phyloP scores from a whole-genome alignment of 2,329 filamentous ascomycete genomes.

The Botrytis pseudocinerea region DNA sequence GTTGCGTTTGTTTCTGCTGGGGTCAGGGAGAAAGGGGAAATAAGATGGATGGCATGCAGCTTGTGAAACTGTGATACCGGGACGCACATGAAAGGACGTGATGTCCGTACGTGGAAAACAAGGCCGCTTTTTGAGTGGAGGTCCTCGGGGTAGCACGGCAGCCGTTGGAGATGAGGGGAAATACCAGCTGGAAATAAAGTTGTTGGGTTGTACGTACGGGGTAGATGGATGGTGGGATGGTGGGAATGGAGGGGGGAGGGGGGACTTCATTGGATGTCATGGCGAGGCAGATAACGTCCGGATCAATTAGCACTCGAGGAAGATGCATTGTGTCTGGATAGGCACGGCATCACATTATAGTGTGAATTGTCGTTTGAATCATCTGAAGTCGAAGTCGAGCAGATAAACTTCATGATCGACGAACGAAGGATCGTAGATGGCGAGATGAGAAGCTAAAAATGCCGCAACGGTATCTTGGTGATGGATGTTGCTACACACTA shows the following conservation, averaged over 20 bases:
- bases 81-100: slow-evolving; percentile 10
- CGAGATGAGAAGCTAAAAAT: background rate
- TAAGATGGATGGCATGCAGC: slow-evolving; percentile 13
- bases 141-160: slow-evolving; percentile 18
- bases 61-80: slow-evolving; percentile 21
- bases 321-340: background rate
- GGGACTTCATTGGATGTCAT: slow-evolving; percentile 2
- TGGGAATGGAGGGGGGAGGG: background rate
- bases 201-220: slow-evolving; percentile 1
- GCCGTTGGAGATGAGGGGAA: slow-evolving; percentile 24
- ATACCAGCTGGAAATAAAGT: slow-evolving; percentile 1
- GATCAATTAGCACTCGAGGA: background rate
- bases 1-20: background rate
- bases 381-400: background rate
- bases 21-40: background rate
- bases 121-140: slow-evolving; percentile 17
- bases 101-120: slow-evolving; percentile 6
- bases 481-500: background rate
- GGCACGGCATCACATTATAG: background rate
- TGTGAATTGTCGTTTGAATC: background rate
- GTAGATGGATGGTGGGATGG: background rate
- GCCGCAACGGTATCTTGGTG: background rate
- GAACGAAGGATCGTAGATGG: background rate
- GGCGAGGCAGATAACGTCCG: background rate
- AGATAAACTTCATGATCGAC: background rate